Evolutionary conservation across 2,329 filamentous ascomycete genomes (phyloP).

Genomic region (Dichotomopilus funicola): DNA sequence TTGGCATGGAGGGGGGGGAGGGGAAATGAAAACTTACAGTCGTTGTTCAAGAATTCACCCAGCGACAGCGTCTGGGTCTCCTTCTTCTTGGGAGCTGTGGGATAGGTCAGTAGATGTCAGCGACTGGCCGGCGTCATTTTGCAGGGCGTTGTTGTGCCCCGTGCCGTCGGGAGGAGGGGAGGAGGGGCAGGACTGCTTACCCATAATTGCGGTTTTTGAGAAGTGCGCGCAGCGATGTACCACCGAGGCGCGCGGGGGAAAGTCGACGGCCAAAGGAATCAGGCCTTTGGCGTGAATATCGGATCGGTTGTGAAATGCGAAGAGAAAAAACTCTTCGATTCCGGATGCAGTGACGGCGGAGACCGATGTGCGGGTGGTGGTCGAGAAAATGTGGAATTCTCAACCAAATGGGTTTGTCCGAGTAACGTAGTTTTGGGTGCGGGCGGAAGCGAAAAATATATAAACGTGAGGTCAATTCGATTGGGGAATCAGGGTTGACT

Average conservation of each 20-base stretch:
- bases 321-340: neutral
- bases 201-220: slow-evolving; percentile 29
- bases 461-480: slow-evolving; percentile 17
- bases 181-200: slow-evolving; percentile 21
- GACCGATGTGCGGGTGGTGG: slow-evolving; percentile 10
- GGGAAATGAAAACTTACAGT: slow-evolving; percentile 57
- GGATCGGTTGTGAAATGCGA: slow-evolving; percentile 1
- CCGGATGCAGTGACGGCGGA: slow-evolving; percentile 12
- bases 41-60: slow-evolving; percentile 88
- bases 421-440: slow-evolving; percentile 12
- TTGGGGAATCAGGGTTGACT: slow-evolving; percentile 24
- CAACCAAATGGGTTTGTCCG: slow-evolving; percentile 10
- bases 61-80: slow-evolving; percentile 96
- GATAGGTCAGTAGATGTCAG: slow-evolving; percentile 10
- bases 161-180: neutral
- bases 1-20: slow-evolving; percentile 19
- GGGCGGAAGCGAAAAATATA: slow-evolving; percentile 20
- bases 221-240: slow-evolving; percentile 26
- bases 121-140: neutral
- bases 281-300: slow-evolving; percentile 7
- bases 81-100: slow-evolving; percentile 82
- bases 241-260: slow-evolving; percentile 25
- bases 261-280: slow-evolving; percentile 15
- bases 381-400: slow-evolving; percentile 10
- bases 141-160: neutral